phyloP scores from a whole-genome alignment of 371 early-diverging fungal genomes.

The Mucor lusitanicus region DNA sequence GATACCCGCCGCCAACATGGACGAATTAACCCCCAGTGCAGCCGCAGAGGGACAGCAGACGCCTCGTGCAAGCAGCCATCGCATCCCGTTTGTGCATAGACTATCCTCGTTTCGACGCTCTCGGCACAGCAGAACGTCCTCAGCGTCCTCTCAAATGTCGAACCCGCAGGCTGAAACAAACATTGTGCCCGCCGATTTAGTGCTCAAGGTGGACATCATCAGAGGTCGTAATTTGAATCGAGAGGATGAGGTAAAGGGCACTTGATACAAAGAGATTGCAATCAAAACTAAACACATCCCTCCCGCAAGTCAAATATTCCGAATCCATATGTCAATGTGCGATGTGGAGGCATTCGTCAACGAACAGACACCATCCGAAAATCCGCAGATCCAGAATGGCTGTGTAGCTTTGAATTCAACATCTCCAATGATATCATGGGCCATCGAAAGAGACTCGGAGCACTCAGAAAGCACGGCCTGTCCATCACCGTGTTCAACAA shows the following conservation, averaged over 20 bases:
- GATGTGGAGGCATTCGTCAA: slow-evolving; percentile 45
- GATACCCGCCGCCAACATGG: slow-evolving; percentile 1
- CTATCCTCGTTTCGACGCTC: slow-evolving; percentile 18
- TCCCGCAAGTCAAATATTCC: slow-evolving; percentile 19
- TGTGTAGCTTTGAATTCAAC: slow-evolving; percentile 44
- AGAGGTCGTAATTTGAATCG: slow-evolving; percentile 30
- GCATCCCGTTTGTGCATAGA: slow-evolving; percentile 26
- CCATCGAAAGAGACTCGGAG: slow-evolving; percentile 22
- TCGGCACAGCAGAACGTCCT: slow-evolving; percentile 8
- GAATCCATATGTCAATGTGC: slow-evolving; percentile 41
- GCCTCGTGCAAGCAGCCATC: slow-evolving; percentile 7
- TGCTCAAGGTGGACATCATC: slow-evolving; percentile 32
- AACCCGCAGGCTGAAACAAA: slow-evolving; percentile 4
- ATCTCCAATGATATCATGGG: slow-evolving; percentile 26
- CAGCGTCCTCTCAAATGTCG: neutral
- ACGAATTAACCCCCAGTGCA: slow-evolving; percentile 1
- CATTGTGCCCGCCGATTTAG: slow-evolving; percentile 19
- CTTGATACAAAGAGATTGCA: no score
- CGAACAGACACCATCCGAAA: slow-evolving; percentile 45
- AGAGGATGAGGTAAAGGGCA: slow-evolving; percentile 27
- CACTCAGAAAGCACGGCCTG: slow-evolving; percentile 33
- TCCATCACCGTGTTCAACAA: slow-evolving; percentile 38
- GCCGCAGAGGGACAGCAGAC: neutral
- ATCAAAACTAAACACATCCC: neutral
- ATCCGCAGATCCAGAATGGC: slow-evolving; percentile 41